Evolutionary conservation across 2,329 filamentous ascomycete genomes (phyloP).

Genomic region (Aspergillus japonicus): DNA sequence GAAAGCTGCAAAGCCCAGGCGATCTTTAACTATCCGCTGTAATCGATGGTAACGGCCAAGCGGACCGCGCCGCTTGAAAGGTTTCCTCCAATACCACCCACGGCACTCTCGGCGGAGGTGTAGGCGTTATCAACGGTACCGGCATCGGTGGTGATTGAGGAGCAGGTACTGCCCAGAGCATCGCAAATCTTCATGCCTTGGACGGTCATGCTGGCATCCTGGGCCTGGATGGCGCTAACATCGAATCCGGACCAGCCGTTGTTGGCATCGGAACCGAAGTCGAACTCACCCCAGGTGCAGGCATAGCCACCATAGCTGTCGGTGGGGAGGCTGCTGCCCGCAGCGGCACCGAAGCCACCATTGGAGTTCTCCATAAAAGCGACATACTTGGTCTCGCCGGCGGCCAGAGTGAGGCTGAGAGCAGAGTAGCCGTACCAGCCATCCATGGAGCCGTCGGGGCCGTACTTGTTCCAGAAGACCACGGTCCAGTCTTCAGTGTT

Average conservation of each 20-base stretch:
- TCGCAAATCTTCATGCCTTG: slow-evolving; percentile 41
- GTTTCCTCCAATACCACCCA: slow-evolving; percentile 39
- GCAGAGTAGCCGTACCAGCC: slow-evolving; percentile 39
- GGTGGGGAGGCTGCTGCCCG: slow-evolving; percentile 26
- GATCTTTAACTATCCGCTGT: slow-evolving; percentile 23
- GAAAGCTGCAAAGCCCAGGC: not conserved
- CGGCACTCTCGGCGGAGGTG: slow-evolving; percentile 24
- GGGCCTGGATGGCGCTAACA: slow-evolving; percentile 39
- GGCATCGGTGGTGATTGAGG: slow-evolving; percentile 27
- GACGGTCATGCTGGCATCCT: slow-evolving; percentile 29
- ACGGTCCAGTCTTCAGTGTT: slow-evolving; percentile 36
- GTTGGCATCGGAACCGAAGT: slow-evolving; percentile 35
- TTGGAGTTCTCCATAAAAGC: slow-evolving; percentile 39
- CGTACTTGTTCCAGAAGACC: slow-evolving; percentile 43
- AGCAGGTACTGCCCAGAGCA: slow-evolving; percentile 27
- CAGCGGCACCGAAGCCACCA: slow-evolving; percentile 34
- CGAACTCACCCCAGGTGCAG: slow-evolving; percentile 42
- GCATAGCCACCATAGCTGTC: slow-evolving; percentile 34
- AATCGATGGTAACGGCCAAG: slow-evolving; percentile 30
- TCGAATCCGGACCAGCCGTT: slow-evolving; percentile 40
- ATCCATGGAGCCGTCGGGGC: slow-evolving; percentile 32
- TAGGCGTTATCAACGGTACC: slow-evolving; percentile 34
- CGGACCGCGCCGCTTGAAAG: slow-evolving; percentile 25
- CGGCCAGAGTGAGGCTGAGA: slow-evolving; percentile 29
- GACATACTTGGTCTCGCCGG: slow-evolving; percentile 38